Percentiles rank a stretch among this genome's conserved stretches.
Conservation (phyloP, 2,329 filamentous ascomycete genomes). For the Tothia fuscella region DNA sequence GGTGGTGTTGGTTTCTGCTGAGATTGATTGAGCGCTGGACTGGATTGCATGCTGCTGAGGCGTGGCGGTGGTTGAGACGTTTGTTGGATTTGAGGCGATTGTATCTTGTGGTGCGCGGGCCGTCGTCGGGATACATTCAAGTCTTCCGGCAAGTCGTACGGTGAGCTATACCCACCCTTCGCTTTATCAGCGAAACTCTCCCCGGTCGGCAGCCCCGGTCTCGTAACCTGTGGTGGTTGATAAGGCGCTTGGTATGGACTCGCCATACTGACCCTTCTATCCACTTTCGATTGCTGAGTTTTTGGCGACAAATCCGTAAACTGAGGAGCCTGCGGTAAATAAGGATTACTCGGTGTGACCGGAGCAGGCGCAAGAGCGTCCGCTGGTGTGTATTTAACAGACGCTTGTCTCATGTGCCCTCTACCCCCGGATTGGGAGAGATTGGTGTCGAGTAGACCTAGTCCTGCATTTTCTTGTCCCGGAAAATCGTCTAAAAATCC, state of each 20-base stretch:
- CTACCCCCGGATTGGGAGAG: slow-evolving; percentile 13
- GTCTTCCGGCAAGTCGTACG: slow-evolving; percentile 90
- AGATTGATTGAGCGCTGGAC: neutral
- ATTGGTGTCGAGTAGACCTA: neutral
- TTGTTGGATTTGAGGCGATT: slow-evolving; percentile 23
- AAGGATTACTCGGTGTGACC: slow-evolving; percentile 27
- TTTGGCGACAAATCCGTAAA: slow-evolving; percentile 34
- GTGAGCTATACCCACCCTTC: slow-evolving; percentile 85
- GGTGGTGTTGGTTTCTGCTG: slow-evolving; percentile 20
- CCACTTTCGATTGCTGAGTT: slow-evolving; percentile 13
- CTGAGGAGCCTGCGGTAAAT: slow-evolving; percentile 39
- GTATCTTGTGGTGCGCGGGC: slow-evolving; percentile 30
- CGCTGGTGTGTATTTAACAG: slow-evolving; percentile 26
- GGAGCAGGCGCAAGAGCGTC: slow-evolving; percentile 16
- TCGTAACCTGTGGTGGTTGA: slow-evolving; percentile 11
- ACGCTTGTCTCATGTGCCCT: slow-evolving; percentile 10
- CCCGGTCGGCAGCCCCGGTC: slow-evolving; percentile 15
- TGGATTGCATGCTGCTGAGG: slow-evolving; percentile 44
- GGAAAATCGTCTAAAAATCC: slow-evolving; percentile 63
- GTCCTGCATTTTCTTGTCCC: slow-evolving; percentile 5
- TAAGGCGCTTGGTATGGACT: slow-evolving; percentile 11
- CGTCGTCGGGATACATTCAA: slow-evolving; percentile 60
- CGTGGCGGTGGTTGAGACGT: slow-evolving; percentile 41
- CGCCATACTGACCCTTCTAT: neutral
- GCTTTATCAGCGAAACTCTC: slow-evolving; percentile 84